Percentiles rank a stretch among this genome's conserved stretches.
phyloP scores from a whole-genome alignment of 768 basidiomycete genomes.

The Xerocomus spinulosus region DNA sequence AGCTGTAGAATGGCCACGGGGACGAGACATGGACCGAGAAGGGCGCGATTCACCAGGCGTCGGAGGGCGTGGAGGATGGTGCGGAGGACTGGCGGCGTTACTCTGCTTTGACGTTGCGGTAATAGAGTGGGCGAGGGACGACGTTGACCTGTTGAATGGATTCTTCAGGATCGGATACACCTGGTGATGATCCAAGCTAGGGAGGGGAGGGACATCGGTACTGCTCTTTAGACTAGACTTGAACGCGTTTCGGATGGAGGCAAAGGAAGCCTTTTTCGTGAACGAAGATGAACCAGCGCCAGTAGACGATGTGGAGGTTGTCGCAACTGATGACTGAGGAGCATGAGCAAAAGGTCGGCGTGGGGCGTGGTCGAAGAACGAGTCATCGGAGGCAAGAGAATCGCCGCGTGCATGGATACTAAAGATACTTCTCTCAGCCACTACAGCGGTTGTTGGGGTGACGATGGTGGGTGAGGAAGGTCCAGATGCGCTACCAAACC shows the following conservation, averaged over 20 bases:
- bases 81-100: conserved; percentile 44
- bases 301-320: conserved; percentile 32
- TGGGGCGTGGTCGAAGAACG: conserved; percentile 55
- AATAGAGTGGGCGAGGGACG: conserved; percentile 57
- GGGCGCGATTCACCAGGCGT: conserved; percentile 47
- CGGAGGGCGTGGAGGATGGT: conserved; percentile 49
- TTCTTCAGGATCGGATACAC: conserved; percentile 71
- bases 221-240: conserved; percentile 53
- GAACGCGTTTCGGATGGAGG: conserved; percentile 84
- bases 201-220: conserved; percentile 71
- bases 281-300: conserved; percentile 42
- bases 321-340: conserved; percentile 65
- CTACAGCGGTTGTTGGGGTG: conserved; percentile 43
- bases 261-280: conserved; percentile 79
- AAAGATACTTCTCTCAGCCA: conserved; percentile 58
- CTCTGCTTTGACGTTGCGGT: conserved; percentile 37
- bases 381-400: conserved; percentile 75
- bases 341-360: conserved; percentile 65
- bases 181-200: conserved; percentile 56
- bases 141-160: conserved; percentile 78
- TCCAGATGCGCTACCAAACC: conserved; percentile 46
- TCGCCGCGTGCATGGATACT: conserved; percentile 62
- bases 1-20: conserved; percentile 54
- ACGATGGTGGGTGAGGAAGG: conserved; percentile 62
- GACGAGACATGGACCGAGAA: conserved; percentile 36